Evolutionary conservation across 371 early-diverging fungal species (phyloP), one percentile per base, ranked within the genome.

Genomic region (Rhizopus sp.): DNA sequence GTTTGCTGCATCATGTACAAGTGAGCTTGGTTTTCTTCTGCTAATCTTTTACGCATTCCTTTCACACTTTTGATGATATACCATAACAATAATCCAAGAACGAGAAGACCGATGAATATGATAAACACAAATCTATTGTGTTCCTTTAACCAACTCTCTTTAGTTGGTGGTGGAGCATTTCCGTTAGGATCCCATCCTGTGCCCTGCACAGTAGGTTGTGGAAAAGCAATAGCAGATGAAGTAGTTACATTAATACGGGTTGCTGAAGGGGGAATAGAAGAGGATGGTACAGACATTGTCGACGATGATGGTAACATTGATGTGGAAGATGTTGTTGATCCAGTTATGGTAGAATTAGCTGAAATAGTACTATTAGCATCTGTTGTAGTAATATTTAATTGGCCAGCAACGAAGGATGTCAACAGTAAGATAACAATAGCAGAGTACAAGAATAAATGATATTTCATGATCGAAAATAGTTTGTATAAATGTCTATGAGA

Each of bases 91-190:
- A 68, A 35, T 37, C 45, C 54, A 30, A 56, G 2, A 3, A 63
- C 32, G 10, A 63, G 3, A 3, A 59, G 23, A 9, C 68, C 68
- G 34, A 68, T 31, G 17, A 68, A 52, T 49, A 68, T 60, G 13
- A 68, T 53, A 63, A 68, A 68, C 32, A 68, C 60, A 68, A 68
- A 68, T 60, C 68, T 44, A 57, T 68, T 68, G 52, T 68, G 51
- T 48, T 59, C 33, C 57, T 57, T 60, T 15, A 68, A 54, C 68
- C 68, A 68, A 64, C 63, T 68, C 50, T 68, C 42, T 15, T 57
- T 34, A 40, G 54, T 23, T n/a, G 23, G 7, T 29, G 32, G 7
- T 32, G 54, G 16, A 29, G 54, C 15, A 34, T 66, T 62, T 31
- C 47, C 66, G 29, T 37, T 55, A 45, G 50, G 45, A 51, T 61